Evolutionary conservation across 495 filamentous ascomycete species (phyloP).

Genomic region (Cetradonia linearis): DNA sequence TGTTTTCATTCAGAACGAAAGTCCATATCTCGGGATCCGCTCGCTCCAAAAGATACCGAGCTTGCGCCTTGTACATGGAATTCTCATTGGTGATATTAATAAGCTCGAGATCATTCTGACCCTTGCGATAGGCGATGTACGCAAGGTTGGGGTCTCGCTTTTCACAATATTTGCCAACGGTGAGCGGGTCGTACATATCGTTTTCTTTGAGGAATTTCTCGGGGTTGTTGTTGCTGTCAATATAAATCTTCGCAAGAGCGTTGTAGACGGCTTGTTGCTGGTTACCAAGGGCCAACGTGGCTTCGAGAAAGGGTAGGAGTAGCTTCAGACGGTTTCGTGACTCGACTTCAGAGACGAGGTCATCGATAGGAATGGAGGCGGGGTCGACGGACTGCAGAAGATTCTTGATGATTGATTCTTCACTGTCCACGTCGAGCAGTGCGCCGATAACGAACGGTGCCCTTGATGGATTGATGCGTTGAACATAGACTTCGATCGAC

Average conservation of each 20-base stretch:
- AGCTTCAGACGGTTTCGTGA: constrained; percentile 91
- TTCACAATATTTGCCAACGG: constrained; percentile 96
- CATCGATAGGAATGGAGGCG: constrained; percentile 82
- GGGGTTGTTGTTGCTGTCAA: constrained; percentile 97
- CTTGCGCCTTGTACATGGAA: constrained; percentile 95
- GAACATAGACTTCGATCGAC: constrained; percentile 98
- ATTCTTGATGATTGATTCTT: constrained; percentile 90
- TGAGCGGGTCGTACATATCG: constrained; percentile 87
- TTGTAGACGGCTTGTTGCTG: constrained; percentile 98
- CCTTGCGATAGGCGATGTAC: constrained; percentile 91
- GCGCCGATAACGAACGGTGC: constrained; percentile 92
- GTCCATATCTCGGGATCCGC: constrained; percentile 85
- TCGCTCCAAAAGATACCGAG: constrained; percentile 86
- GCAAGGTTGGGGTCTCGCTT: constrained; percentile 97
- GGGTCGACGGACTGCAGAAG: constrained; percentile 82
- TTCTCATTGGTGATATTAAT: constrained; percentile 99
- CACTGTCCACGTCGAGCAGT: constrained; percentile 94
- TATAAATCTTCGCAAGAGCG: constrained; percentile 98
- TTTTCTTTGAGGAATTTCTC: constrained; percentile 99
- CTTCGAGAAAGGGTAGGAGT: constrained; percentile 90
- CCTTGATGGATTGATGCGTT: constrained; percentile 89
- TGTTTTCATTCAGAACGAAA: constrained; percentile 92
- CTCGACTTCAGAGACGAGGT: constrained; percentile 92
- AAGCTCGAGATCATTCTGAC: constrained; percentile 92
- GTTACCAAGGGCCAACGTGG: constrained; percentile 80